A percentile compares a stretch with the other conserved stretches of the same genome.
These are phyloP conservation scores for Lactifluus subvellereus DNA, from an alignment of 768 basidiomycete species.

Conservation along the genomic window DNA sequence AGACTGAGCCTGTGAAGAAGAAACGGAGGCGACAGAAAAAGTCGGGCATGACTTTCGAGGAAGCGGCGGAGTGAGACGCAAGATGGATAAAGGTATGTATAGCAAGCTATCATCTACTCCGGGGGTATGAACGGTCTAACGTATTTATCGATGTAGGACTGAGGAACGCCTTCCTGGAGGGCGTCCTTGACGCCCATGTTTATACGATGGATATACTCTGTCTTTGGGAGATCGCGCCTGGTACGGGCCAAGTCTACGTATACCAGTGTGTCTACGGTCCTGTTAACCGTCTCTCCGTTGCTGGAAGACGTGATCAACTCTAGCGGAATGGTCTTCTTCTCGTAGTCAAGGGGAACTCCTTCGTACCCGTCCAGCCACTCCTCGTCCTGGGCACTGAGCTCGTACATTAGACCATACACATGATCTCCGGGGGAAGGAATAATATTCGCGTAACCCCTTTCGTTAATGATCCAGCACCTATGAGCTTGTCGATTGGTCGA, in stretches of 20 bases:
- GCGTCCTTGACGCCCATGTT: slow-evolving; percentile 13
- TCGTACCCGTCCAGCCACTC: slow-evolving; percentile 9
- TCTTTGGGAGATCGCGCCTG: slow-evolving; percentile 8
- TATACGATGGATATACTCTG: slow-evolving; percentile 21
- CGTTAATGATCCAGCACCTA: slow-evolving; percentile 22
- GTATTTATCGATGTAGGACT: slow-evolving; percentile 15
- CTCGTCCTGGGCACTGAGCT: slow-evolving; percentile 11
- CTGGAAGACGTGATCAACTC: neutral
- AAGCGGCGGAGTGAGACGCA: neutral
- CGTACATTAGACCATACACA: slow-evolving; percentile 17
- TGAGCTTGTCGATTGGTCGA: neutral
- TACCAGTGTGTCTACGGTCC: slow-evolving; percentile 7
- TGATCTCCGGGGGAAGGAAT: slow-evolving; percentile 7
- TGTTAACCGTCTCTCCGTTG: neutral
- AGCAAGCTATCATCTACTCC: neutral
- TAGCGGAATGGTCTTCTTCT: slow-evolving; percentile 8
- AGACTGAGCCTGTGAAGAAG: slow-evolving; percentile 32
- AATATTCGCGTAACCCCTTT: slow-evolving; percentile 9
- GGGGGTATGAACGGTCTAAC: slow-evolving; percentile 20
- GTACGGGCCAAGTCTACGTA: slow-evolving; percentile 11
- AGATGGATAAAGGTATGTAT: neutral
- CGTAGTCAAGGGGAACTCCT: neutral
- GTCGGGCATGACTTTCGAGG: slow-evolving; percentile 4
- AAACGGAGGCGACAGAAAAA: slow-evolving; percentile 41
- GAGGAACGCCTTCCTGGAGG: slow-evolving; percentile 3